These are phyloP conservation scores for Gillenia trifoliata DNA, from an alignment of 306 rosid genomes.

Conservation along the genomic window DNA sequence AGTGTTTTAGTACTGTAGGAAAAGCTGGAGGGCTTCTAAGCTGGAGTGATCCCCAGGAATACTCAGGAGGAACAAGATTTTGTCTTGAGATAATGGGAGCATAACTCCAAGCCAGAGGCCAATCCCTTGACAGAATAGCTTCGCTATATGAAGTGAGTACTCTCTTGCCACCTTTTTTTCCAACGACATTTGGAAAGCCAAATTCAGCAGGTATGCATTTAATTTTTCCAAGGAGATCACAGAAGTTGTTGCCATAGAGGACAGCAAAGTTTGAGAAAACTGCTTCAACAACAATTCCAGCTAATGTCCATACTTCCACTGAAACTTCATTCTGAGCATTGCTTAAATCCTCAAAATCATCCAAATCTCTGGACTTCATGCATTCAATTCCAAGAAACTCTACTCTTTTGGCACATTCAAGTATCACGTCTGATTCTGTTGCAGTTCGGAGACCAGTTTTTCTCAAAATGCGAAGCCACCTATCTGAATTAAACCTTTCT, in stretches of 20 bases:
- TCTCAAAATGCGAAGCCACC: slow-evolving; percentile 91
- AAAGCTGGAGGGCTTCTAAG: slow-evolving; percentile 85
- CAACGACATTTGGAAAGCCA: slow-evolving; percentile 73
- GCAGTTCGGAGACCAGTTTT: slow-evolving; percentile 80
- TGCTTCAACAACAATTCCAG: slow-evolving; percentile 83
- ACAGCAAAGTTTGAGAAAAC: slow-evolving; percentile 83
- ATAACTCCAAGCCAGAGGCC: slow-evolving; percentile 97
- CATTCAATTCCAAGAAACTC: slow-evolving; percentile 85
- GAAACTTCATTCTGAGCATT: slow-evolving; percentile 60
- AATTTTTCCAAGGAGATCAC: slow-evolving; percentile 78
- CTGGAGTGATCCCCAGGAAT: slow-evolving; percentile 86
- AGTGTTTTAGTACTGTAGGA: slow-evolving; percentile 73
- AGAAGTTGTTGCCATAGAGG: slow-evolving; percentile 76
- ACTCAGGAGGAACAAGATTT: slow-evolving; percentile 73
- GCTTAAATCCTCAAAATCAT: slow-evolving; percentile 62
- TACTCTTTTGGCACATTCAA: slow-evolving; percentile 92
- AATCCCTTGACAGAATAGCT: slow-evolving; percentile 79
- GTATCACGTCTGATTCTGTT: slow-evolving; percentile 69
- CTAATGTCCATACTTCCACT: slow-evolving; percentile 75
- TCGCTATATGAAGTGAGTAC: slow-evolving; percentile 78
- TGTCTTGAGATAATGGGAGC: slow-evolving; percentile 79
- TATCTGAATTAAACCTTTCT: slow-evolving; percentile 79
- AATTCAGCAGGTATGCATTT: slow-evolving; percentile 84
- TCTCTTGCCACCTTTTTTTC: slow-evolving; percentile 69
- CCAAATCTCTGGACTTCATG: slow-evolving; percentile 58